A percentile compares a stretch with the other conserved stretches of the same genome.
These are phyloP conservation scores for Penicillium bialowiezense DNA, from an alignment of 495 filamentous ascomycete genomes.

Conservation along the genomic window DNA sequence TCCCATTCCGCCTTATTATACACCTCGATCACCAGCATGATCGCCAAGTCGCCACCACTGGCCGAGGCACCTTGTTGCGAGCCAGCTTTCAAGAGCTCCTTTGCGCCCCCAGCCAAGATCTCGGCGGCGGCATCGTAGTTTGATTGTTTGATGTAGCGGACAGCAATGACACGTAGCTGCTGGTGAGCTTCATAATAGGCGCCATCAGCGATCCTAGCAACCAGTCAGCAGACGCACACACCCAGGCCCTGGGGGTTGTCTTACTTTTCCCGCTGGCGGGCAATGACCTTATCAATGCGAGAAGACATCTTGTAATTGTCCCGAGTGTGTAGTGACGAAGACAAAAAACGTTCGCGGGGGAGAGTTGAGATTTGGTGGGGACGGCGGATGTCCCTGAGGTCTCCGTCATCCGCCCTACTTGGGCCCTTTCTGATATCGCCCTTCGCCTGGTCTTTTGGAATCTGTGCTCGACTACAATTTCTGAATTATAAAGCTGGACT, in stretches of 20 bases:
- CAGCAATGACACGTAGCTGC: constrained; percentile 89
- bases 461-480: too few relatives aligned
- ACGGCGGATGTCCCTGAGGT: constrained; percentile 8
- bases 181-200: constrained; percentile 97
- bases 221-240: not conserved
- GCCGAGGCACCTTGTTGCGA: constrained; percentile 68
- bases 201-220: constrained; percentile 78
- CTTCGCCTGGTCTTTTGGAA: too few relatives aligned
- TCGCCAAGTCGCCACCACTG: constrained; percentile 85
- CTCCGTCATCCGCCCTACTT: constrained; percentile 5
- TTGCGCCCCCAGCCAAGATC: constrained; percentile 79
- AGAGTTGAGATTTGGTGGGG: constrained; percentile 22
- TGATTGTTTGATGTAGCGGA: constrained; percentile 80
- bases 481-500: too few relatives aligned
- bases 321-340: not conserved
- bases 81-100: constrained; percentile 79
- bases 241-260: constrained; percentile 9
- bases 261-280: constrained; percentile 67
- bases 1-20: constrained; percentile 78
- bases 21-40: constrained; percentile 80
- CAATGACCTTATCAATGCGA: constrained; percentile 72
- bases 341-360: constrained; percentile 7
- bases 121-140: constrained; percentile 85
- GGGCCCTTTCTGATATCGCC: not conserved
- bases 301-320: constrained; percentile 47